Evolutionary conservation across 345 rosid genomes (phyloP).

Genomic region (Salix caprea): DNA sequence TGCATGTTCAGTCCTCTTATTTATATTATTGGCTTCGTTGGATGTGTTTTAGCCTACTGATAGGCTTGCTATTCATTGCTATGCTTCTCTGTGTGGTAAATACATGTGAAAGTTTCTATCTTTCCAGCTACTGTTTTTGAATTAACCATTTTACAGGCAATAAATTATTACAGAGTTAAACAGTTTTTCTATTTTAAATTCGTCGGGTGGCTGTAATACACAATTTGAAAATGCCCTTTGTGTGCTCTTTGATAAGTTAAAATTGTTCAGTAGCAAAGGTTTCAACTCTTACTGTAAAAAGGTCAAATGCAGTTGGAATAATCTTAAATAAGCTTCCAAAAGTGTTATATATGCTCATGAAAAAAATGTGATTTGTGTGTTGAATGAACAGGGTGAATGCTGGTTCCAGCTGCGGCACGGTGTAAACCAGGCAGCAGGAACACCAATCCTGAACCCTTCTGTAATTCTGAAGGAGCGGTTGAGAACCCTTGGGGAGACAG

Average conservation of each 20-base stretch:
- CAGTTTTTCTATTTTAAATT: too few species aligned
- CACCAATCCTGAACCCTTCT: constrained; percentile 21
- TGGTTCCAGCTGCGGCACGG: constrained; percentile 45
- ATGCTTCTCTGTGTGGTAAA: neutral
- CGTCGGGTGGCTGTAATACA: too few species aligned
- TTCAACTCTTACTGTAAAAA: too few species aligned
- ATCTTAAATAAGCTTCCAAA: neutral
- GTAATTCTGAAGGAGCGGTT: constrained; percentile 42
- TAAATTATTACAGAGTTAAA: neutral
- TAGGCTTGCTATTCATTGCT: neutral
- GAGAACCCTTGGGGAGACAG: constrained; percentile 46
- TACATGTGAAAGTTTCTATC: neutral
- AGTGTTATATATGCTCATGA: neutral
- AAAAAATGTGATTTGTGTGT: neutral
- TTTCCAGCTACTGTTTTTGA: neutral
- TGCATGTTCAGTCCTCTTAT: neutral
- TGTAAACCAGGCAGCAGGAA: constrained; percentile 14
- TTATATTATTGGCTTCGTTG: neutral
- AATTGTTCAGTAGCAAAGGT: neutral
- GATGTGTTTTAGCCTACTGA: neutral
- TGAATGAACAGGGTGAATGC: constrained; percentile 43
- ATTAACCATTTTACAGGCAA: neutral
- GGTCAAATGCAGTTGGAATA: neutral
- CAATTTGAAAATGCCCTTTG: neutral
- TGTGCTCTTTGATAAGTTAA: neutral